Conservation (phyloP, 176 grass and related monocot genomes). For the Cymbopogon citratus region DNA sequence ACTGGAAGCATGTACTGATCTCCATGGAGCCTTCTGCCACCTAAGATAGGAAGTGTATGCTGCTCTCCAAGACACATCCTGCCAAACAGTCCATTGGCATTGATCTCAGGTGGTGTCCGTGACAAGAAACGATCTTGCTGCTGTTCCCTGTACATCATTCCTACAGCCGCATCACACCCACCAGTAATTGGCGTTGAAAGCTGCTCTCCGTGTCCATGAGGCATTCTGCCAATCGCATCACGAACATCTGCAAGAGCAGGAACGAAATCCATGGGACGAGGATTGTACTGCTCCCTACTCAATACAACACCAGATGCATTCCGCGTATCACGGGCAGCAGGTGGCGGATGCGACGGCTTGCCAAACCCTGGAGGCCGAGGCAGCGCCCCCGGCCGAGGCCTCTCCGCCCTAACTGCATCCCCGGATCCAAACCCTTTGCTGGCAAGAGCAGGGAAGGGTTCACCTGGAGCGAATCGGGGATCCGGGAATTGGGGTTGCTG, state of each 20-base stretch:
- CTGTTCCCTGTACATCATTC: slow-evolving; percentile 30
- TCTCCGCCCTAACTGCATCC: slow-evolving; percentile 15
- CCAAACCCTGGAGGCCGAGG: slow-evolving; percentile 53
- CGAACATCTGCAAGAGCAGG: background rate
- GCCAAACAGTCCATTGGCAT: background rate
- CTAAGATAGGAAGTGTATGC: slow-evolving; percentile 7
- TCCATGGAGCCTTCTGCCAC: background rate
- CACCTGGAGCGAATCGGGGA: slow-evolving; percentile 19
- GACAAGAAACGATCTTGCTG: slow-evolving; percentile 25
- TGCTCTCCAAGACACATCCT: slow-evolving; percentile 17
- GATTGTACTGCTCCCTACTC: slow-evolving; percentile 13
- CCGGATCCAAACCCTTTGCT: slow-evolving; percentile 6
- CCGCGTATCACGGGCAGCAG: background rate
- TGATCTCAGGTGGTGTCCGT: slow-evolving; percentile 11
- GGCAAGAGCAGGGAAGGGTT: slow-evolving; percentile 15
- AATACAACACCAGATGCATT: slow-evolving; percentile 14
- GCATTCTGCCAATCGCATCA: background rate
- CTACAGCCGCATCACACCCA: background rate
- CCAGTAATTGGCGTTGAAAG: background rate
- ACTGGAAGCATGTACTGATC: slow-evolving; percentile 8
- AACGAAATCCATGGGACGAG: slow-evolving; percentile 5
- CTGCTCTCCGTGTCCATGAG: background rate
- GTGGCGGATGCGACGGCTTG: background rate
- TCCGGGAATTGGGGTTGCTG: slow-evolving; percentile 23
- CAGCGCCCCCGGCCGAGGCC: slow-evolving; percentile 25